Percentiles rank a stretch among this genome's conserved stretches.
phyloP scores from a whole-genome alignment of 2,329 filamentous ascomycete species.

The Apiospora koreana region DNA sequence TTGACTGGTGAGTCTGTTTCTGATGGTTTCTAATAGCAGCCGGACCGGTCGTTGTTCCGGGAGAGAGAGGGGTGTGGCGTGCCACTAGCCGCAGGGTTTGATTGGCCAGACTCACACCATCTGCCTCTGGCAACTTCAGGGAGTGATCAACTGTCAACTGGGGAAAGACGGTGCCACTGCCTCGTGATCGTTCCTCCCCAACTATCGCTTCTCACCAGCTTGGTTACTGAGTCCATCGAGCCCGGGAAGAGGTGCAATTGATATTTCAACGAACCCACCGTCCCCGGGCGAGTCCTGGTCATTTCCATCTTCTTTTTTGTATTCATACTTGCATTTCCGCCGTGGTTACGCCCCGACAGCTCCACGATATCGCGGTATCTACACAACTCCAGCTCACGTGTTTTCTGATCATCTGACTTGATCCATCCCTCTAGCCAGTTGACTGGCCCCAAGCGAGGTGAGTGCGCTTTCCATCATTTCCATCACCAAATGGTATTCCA shows the following conservation, averaged over 20 bases:
- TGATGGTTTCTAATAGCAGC: not conserved
- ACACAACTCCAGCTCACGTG: slow-evolving; percentile 7
- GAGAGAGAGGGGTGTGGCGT: slow-evolving; percentile 10
- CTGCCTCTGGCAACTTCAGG: slow-evolving; percentile 9
- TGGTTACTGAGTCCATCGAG: slow-evolving; percentile 3
- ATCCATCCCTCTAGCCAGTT: slow-evolving; percentile 6
- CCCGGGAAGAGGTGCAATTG: slow-evolving; percentile 6
- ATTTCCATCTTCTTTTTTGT: slow-evolving; percentile 1
- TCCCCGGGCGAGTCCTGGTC: not conserved
- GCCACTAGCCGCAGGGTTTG: slow-evolving; percentile 6
- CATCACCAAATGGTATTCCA: not conserved
- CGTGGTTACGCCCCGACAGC: not conserved
- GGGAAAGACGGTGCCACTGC: slow-evolving; percentile 12
- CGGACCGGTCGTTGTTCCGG: slow-evolving; percentile 6
- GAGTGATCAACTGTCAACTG: slow-evolving; percentile 14
- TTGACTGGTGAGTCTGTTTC: slow-evolving; percentile 2
- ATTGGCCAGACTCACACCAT: slow-evolving; percentile 7
- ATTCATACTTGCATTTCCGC: not conserved
- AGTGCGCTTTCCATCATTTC: slow-evolving; percentile 5
- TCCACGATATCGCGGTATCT: slow-evolving; percentile 9
- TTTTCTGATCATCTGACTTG: slow-evolving; percentile 13
- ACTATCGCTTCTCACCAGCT: slow-evolving; percentile 12
- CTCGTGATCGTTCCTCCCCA: slow-evolving; percentile 13
- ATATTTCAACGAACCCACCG: not conserved
- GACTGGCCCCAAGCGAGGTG: slow-evolving; percentile 6